Evolutionary conservation across 495 filamentous ascomycete genomes (phyloP).

Genomic region (Astrothelium subdiscretum): DNA sequence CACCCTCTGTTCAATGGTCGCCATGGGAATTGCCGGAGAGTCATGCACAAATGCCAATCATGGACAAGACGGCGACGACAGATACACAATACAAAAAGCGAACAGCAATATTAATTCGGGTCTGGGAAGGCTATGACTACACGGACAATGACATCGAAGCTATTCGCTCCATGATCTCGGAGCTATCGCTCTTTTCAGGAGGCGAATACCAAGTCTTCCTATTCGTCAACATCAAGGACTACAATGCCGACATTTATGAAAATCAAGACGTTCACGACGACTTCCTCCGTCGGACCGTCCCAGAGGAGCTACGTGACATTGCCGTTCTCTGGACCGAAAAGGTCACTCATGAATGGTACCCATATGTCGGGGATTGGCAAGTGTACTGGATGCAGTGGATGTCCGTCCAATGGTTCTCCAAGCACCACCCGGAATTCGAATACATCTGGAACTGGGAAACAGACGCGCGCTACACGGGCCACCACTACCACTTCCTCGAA

Average conservation of each 20-base stretch:
- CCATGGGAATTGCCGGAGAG: background rate
- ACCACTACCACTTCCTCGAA: slow-evolving; percentile 59
- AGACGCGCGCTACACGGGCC: slow-evolving; percentile 58
- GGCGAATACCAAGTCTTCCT: slow-evolving; percentile 69
- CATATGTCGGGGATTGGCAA: slow-evolving; percentile 33
- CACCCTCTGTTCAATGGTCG: slow-evolving; percentile 1
- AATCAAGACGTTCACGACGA: slow-evolving; percentile 41
- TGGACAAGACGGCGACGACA: slow-evolving; percentile 3
- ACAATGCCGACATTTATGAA: slow-evolving; percentile 42
- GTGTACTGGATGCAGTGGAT: slow-evolving; percentile 43
- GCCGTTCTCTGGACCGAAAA: slow-evolving; percentile 56
- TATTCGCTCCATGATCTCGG: slow-evolving; percentile 62
- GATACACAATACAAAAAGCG: slow-evolving; percentile 31
- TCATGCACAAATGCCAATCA: background rate
- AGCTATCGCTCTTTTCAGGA: slow-evolving; percentile 59
- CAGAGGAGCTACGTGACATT: slow-evolving; percentile 54
- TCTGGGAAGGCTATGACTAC: slow-evolving; percentile 55
- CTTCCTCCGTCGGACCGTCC: slow-evolving; percentile 43
- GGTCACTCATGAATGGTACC: slow-evolving; percentile 46
- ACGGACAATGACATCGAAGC: slow-evolving; percentile 58
- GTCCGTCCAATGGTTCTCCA: slow-evolving; percentile 52
- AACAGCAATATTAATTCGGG: slow-evolving; percentile 59
- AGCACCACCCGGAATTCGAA: slow-evolving; percentile 58
- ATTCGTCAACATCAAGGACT: slow-evolving; percentile 60
- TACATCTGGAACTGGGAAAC: slow-evolving; percentile 70